Evolutionary conservation across 2,329 filamentous ascomycete species (phyloP).

Genomic region (Neofusicoccum kwambonambiense): DNA sequence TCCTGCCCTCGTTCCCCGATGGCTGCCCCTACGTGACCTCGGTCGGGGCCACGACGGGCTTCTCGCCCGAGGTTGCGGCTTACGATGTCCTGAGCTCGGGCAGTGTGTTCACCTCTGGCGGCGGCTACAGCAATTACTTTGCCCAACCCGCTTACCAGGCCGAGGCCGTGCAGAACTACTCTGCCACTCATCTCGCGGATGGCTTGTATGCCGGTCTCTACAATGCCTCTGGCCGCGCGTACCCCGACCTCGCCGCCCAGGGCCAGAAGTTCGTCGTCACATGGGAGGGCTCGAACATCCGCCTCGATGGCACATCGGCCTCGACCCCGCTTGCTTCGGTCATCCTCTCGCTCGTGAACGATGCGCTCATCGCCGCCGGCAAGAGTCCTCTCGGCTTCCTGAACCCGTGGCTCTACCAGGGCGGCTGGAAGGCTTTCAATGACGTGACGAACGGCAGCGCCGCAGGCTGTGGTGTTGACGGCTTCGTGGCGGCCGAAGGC

Average conservation of each 20-base stretch:
- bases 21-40: slow-evolving; percentile 68
- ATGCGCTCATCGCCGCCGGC: slow-evolving; percentile 54
- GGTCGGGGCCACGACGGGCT: slow-evolving; percentile 60
- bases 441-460: slow-evolving; percentile 45
- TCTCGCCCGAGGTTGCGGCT: slow-evolving; percentile 55
- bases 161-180: slow-evolving; percentile 44
- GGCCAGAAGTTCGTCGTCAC: slow-evolving; percentile 51
- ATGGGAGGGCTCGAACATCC: slow-evolving; percentile 39
- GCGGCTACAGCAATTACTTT: slow-evolving; percentile 54
- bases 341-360: slow-evolving; percentile 62
- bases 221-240: slow-evolving; percentile 55
- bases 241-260: slow-evolving; percentile 63
- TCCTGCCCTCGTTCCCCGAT: slow-evolving; percentile 63
- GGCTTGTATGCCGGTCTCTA: slow-evolving; percentile 50
- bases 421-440: slow-evolving; percentile 48
- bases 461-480: slow-evolving; percentile 39
- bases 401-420: slow-evolving; percentile 60
- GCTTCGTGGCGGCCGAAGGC: slow-evolving; percentile 34
- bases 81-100: slow-evolving; percentile 36
- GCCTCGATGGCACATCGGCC: slow-evolving; percentile 54
- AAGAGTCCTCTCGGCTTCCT: slow-evolving; percentile 56
- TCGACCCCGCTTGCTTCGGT: slow-evolving; percentile 59
- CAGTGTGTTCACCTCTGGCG: slow-evolving; percentile 53
- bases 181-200: slow-evolving; percentile 36
- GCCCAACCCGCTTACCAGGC: slow-evolving; percentile 49